Percentiles rank a stretch among this genome's conserved stretches.
These are phyloP conservation scores for Blastobotrys malaysiensis DNA, from an alignment of 1,139 yeast species.

Conservation along the genomic window DNA sequence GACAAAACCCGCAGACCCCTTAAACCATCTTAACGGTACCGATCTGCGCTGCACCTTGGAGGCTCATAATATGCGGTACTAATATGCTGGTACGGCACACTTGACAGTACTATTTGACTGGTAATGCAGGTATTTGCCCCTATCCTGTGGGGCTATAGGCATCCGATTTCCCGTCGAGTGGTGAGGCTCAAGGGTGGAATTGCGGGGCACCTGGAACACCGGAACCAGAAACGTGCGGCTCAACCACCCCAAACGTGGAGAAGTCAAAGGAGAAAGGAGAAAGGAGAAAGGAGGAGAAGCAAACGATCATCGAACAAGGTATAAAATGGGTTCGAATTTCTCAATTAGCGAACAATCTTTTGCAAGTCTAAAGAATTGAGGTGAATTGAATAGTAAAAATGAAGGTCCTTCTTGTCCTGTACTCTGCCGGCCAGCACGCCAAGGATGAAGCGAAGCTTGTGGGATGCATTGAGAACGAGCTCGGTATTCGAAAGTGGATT, in stretches of 20 bases:
- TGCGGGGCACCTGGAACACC: background rate
- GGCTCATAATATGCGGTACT: no score
- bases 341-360: background rate
- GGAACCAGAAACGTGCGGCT: background rate
- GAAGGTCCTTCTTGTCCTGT: constrained; percentile 31
- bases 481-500: constrained; percentile 62
- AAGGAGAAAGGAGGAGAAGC: background rate
- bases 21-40: no score
- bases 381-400: constrained; percentile 8
- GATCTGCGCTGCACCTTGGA: no score
- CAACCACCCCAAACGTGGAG: background rate
- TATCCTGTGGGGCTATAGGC: background rate
- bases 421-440: constrained; percentile 45
- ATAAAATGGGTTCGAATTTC: background rate
- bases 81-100: no score
- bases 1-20: no score
- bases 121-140: no score
- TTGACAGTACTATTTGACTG: no score
- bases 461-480: constrained; percentile 72
- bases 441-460: constrained; percentile 53
- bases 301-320: background rate
- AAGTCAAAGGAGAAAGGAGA: background rate
- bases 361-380: no score
- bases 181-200: background rate
- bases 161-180: background rate